Evolutionary conservation across 2,329 filamentous ascomycete species (phyloP).

Genomic region (Mycocentrospora acerina): DNA sequence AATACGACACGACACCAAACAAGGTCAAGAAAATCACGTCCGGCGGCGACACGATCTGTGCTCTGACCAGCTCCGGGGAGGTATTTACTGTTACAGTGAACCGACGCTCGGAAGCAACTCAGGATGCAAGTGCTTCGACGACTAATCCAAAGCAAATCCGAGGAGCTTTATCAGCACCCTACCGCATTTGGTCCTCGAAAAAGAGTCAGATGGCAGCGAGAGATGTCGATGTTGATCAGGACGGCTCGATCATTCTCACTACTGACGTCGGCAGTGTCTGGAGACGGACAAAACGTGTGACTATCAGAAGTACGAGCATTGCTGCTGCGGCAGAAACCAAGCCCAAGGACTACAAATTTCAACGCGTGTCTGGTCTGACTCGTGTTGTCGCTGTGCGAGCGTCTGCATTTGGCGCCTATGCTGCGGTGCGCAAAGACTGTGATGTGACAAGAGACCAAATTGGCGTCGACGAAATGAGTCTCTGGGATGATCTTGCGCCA

Average conservation of each 20-base stretch:
- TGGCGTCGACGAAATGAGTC: constrained; percentile 61
- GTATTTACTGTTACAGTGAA: constrained; percentile 83
- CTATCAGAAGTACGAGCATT: constrained; percentile 68
- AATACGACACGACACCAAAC: constrained; percentile 65
- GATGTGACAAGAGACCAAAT: constrained; percentile 76
- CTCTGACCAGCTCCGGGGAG: constrained; percentile 80
- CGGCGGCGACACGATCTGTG: constrained; percentile 89
- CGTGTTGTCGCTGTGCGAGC: constrained; percentile 81
- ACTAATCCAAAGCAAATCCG: constrained; percentile 92
- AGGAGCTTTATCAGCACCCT: constrained; percentile 73
- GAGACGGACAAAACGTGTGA: constrained; percentile 79
- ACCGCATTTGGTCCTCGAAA: constrained; percentile 84
- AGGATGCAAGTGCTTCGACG: constrained; percentile 66
- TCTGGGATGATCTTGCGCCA: constrained; percentile 73
- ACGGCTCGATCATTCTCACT: constrained; percentile 92
- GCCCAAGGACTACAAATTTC: constrained; percentile 92
- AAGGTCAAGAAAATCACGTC: constrained; percentile 75
- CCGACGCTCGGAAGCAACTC: constrained; percentile 63
- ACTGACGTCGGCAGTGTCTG: constrained; percentile 92
- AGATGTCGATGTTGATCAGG: constrained; percentile 86
- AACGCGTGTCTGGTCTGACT: constrained; percentile 84
- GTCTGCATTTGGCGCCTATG: constrained; percentile 87
- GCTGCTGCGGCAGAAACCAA: constrained; percentile 57
- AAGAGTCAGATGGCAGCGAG: constrained; percentile 81
- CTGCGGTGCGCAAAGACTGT: constrained; percentile 80